Base-by-base conservation (phyloP, 2,329 filamentous ascomycete genomes). In the Graphiopsis chlorocephala region DNA sequence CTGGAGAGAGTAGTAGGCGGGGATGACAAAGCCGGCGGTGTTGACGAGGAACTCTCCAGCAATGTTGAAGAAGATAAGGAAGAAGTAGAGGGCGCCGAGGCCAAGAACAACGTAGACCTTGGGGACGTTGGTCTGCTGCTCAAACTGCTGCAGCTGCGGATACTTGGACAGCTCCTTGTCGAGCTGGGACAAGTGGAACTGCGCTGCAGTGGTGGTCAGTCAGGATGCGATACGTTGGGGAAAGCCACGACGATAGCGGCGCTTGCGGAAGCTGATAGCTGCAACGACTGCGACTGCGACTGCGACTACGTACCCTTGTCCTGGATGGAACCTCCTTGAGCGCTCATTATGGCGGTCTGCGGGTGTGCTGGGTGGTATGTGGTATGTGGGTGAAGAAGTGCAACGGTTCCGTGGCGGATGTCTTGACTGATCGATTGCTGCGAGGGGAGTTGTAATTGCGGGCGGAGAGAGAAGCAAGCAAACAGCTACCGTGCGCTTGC, bases 51-150 rank as follows among this genome's bases (percentile, higher is more conserved):
- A 90, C 81, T 93, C 91, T 73, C 92, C 91, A 69, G 90, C 92
- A 70, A 95, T 90, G 86, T 96, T 96, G 85, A 96, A 93, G 82
- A 95, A 88, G 81, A 95, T 91, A 72, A 95, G 87, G 83, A 94
- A 92, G 82, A 95, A 92, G 85, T 96, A 96, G 70, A 93, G 86
- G 60, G 88, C 88, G 66, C 80, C 89, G 65, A 92, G 76, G 73
- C 91, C 92, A 72, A 94, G 88, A 75, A 91, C 85, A 70, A 87
- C 89, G 78, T 96, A 95, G 74, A 91, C 89, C 85, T 96, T 96
- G 77, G 92, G 92, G 59, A 95, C 85, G 65, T 86, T 88, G 69
- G 89, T 90, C 80, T 91, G 88, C 85, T 89, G 91, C 86, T 96
- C 92, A 74, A 95, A 85, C 82, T 94, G 92, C 85, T 88, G 90